These are phyloP conservation scores for Starmerella bombicola DNA, from an alignment of 805 yeast genomes.

Conservation along the genomic window DNA sequence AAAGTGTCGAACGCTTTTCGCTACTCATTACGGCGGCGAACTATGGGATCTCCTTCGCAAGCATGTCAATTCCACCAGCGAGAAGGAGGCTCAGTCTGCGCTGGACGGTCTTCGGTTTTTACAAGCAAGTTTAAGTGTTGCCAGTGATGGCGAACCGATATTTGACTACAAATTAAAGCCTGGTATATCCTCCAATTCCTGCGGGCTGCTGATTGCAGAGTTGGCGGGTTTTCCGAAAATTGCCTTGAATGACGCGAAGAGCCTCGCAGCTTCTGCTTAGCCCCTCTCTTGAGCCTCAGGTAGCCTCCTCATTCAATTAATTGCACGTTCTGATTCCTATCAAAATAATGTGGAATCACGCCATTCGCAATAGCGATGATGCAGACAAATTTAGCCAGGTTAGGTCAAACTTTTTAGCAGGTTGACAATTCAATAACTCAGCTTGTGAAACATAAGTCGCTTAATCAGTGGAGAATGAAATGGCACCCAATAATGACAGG, in stretches of 20 bases:
- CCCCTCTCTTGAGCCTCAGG: too few relatives aligned
- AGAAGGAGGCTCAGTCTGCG: constrained; percentile 3
- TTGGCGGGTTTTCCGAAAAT: constrained; percentile 63
- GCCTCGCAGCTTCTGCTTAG: constrained; percentile 19
- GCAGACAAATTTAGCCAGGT: too few relatives aligned
- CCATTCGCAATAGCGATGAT: too few relatives aligned
- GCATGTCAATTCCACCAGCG: neutral
- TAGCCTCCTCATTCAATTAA: too few relatives aligned
- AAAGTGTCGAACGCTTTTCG: constrained; percentile 66
- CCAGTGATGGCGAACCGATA: constrained; percentile 23
- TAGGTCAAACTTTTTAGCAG: too few relatives aligned
- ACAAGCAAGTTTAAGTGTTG: constrained; percentile 13
- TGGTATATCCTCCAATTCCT: constrained; percentile 65
- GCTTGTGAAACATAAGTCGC: too few relatives aligned
- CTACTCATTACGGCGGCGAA: constrained; percentile 70
- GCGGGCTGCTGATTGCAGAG: constrained; percentile 64
- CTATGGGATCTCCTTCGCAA: constrained; percentile 33
- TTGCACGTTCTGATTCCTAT: too few relatives aligned
- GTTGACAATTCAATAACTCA: too few relatives aligned
- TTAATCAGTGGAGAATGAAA: too few relatives aligned
- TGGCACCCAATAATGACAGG: too few relatives aligned
- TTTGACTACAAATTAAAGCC: constrained; percentile 42
- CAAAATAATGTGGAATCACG: too few relatives aligned
- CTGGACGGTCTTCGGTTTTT: constrained; percentile 8
- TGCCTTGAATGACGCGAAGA: constrained; percentile 44